Percentiles rank a stretch among this genome's conserved stretches.
phyloP scores from a whole-genome alignment of 2,329 filamentous ascomycete genomes.

The Aspergillus felis region DNA sequence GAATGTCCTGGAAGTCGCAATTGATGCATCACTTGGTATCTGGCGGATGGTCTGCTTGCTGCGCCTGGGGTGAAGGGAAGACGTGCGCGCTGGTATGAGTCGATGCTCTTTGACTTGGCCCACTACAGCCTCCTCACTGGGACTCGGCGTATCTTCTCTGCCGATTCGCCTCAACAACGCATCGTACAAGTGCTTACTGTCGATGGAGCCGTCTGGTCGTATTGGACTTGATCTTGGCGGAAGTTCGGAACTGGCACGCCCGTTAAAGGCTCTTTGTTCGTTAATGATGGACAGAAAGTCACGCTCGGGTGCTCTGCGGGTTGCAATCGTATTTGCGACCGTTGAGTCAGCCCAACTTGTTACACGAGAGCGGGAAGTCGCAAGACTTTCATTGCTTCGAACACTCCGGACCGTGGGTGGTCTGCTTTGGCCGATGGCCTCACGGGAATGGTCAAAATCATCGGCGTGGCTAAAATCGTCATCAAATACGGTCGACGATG shows the following conservation, averaged over 20 bases:
- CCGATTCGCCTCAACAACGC: conserved; percentile 42
- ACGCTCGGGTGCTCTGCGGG: conserved; percentile 28
- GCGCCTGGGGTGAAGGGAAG: conserved; percentile 21
- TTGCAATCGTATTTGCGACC: conserved; percentile 37
- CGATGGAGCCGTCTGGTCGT: conserved; percentile 22
- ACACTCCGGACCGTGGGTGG: conserved; percentile 20
- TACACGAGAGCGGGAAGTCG: conserved; percentile 40
- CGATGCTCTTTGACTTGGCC: conserved; percentile 30
- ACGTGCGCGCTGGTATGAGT: conserved; percentile 25
- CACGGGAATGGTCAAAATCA: neutral
- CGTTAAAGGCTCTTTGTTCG: conserved; percentile 34
- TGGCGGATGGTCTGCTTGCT: conserved; percentile 28
- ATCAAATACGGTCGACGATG: neutral
- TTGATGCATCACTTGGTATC: conserved; percentile 29
- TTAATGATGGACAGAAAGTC: conserved; percentile 43
- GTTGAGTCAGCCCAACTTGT: conserved; percentile 49
- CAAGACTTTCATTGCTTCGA: conserved; percentile 31
- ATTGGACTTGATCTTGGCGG: neutral
- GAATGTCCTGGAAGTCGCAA: conserved; percentile 28
- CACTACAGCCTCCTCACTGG: conserved; percentile 22
- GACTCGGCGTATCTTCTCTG: conserved; percentile 13
- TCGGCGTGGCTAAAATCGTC: conserved; percentile 7
- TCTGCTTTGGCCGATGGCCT: neutral
- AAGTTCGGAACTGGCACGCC: neutral
- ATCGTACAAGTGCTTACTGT: conserved; percentile 41